Base-by-base conservation (phyloP, 2,329 filamentous ascomycete genomes). In the Nemania sp. region DNA sequence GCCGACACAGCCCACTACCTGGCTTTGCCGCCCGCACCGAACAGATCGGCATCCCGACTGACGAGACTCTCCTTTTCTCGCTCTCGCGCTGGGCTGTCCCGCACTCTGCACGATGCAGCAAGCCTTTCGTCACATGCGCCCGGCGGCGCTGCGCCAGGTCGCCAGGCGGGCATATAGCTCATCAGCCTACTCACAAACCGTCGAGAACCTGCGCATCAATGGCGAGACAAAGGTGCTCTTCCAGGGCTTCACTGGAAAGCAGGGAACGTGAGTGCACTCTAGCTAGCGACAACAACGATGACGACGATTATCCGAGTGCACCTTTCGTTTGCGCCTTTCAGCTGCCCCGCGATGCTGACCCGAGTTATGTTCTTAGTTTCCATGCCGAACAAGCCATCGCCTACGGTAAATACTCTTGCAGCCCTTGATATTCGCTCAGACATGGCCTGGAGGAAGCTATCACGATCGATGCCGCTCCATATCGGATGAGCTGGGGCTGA, bases 341-440 rank as follows among this genome's bases (percentile, higher is more conserved):
- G 11, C 6, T 6, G 26, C 9, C 9, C n/a, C 9, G 28, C 9
- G 8, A 54, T 71, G 64, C 74, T 74, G 61, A 73, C 62, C 42
- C 59, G 50, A 54, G 8, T 2, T 22, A 49, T 22, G n/a, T 19
- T 24, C 44, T 47, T 66, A 97, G 93, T 68, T 99, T 99, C 83
- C 94, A 99, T 76, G 94, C 94, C 64, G 84, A 91, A 74, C 92
- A 97, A 80, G 94, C 94, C 65, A 97, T 99, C 76, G 94, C 96
- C 76, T 99, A 99, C 78, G 94, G 91, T 95, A 90, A 67, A 59
- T 63, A 48, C 50, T 55, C 54, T 17, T 48, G n/a, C 6, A 14
- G 17, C 15, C 22, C 33, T 28, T 12, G 6, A 28, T 28, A 6
- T 6, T 12, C 50, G 55, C 54, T 17, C 49, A 9, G 5, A 14